These are phyloP conservation scores for Brassica napus DNA, from an alignment of 345 rosid species.

Conservation along the genomic window Da-Ae NC_063435.1:12750001-12750500, in stretches of 20 bases:
- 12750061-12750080: neutral
- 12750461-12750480: neutral
- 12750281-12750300: neutral
- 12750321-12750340: neutral
- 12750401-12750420: neutral
- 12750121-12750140: constrained; percentile 36
- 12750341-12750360: neutral
- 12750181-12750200: constrained; percentile 38
- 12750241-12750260: constrained; percentile 32
- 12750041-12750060: neutral
- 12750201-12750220: constrained; percentile 28
- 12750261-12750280: constrained; percentile 23
- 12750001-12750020: neutral
- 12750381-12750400: neutral
- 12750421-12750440: neutral
- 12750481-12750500: neutral
- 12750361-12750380: neutral
- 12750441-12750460: neutral
- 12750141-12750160: constrained; percentile 28
- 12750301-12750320: neutral
- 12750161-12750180: constrained; percentile 15
- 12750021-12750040: neutral
- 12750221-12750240: constrained; percentile 32
- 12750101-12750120: constrained; percentile 31
- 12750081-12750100: neutral